Evolutionary conservation across 164 flowering plant genomes (phyloP).

Genomic region (Annona cherimola): DNA sequence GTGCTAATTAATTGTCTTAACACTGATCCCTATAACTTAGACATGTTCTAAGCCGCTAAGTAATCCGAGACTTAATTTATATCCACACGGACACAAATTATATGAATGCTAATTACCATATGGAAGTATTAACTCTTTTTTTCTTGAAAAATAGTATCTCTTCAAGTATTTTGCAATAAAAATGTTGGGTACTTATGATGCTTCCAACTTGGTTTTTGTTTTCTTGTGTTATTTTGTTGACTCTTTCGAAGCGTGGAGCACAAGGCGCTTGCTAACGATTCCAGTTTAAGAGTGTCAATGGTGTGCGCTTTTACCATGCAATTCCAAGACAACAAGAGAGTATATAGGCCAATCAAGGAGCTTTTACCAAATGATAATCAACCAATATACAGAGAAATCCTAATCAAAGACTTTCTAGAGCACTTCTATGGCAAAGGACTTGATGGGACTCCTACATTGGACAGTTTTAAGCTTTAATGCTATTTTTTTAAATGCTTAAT

Average conservation of each 20-base stretch:
- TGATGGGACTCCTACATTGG: constrained; percentile 16
- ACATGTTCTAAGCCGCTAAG: no score
- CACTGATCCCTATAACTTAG: no score
- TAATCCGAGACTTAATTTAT: no score
- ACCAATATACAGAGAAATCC: constrained; percentile 28
- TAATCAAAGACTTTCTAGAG: constrained; percentile 15
- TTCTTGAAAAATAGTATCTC: no score
- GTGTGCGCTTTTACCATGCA: constrained; percentile 24
- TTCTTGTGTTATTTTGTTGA: no score
- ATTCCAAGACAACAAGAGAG: not conserved
- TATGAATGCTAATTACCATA: no score
- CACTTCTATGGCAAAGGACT: constrained; percentile 18
- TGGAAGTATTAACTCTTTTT: no score
- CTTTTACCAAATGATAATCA: constrained; percentile 31
- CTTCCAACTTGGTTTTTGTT: not conserved
- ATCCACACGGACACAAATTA: no score
- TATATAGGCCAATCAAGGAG: constrained; percentile 30
- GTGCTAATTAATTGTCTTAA: no score
- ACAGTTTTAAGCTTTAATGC: not conserved
- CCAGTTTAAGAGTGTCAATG: constrained; percentile 34
- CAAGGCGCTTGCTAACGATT: constrained; percentile 22
- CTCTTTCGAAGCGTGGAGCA: constrained; percentile 30
- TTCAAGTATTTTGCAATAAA: no score
- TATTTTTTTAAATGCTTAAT: no score
- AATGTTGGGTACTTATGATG: no score